Conservation (phyloP, 176 grass and related monocot species). For the Eragrostis curvula region DNA sequence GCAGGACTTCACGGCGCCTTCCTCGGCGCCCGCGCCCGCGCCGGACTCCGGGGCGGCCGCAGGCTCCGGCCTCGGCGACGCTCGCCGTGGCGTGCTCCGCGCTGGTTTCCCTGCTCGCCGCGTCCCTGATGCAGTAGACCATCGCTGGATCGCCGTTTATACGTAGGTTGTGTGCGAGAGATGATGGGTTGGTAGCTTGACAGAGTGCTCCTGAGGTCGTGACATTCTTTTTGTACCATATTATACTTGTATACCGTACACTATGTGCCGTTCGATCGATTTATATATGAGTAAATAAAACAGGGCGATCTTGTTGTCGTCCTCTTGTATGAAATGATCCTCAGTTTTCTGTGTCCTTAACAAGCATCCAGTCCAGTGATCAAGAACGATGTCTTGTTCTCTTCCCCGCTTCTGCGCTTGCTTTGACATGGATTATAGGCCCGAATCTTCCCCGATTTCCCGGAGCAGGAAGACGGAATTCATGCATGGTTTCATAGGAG, state of each 20-base stretch:
- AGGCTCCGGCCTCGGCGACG: not conserved
- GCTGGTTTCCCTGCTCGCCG: constrained; percentile 21
- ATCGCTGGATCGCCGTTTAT: no score
- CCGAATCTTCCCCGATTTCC: no score
- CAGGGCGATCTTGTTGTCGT: not conserved
- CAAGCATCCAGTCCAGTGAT: not conserved
- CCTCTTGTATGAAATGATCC: not conserved
- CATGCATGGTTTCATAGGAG: no score
- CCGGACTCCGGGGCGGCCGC: constrained; percentile 23
- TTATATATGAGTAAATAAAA: not conserved
- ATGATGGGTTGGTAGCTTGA: not conserved
- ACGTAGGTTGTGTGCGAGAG: not conserved
- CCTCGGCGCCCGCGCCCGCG: constrained; percentile 29
- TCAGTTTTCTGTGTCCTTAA: not conserved
- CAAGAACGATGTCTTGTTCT: not conserved
- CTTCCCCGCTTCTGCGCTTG: not conserved
- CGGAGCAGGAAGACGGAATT: no score
- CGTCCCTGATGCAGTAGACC: constrained; percentile 30
- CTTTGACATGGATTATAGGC: not conserved
- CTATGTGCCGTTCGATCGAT: not conserved
- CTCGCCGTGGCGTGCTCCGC: constrained; percentile 17
- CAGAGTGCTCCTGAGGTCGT: not conserved
- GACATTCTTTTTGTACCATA: not conserved
- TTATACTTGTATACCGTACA: not conserved
- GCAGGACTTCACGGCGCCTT: constrained; percentile 33